Base-by-base conservation (phyloP, 176 grass and related monocot genomes). In the Rhynchospora tenuis region DNA sequence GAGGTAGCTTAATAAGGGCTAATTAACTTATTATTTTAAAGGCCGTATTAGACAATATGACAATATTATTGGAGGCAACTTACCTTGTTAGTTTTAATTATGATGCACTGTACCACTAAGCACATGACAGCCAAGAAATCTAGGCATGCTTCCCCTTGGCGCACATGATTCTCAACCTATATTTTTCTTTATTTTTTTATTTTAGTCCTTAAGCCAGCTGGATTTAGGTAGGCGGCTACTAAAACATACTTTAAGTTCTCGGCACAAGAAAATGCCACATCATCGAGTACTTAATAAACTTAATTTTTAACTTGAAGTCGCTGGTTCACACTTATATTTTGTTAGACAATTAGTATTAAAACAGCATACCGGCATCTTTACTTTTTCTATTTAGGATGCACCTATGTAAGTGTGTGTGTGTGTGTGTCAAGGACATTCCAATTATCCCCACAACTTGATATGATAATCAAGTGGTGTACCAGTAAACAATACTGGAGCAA, bases 111-210 rank as follows among this genome's bases (percentile, higher is more conserved):
- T 67, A 66, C 62, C 66, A 52, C 14, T 65, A 19, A 48, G 59
- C 80, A 82, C 80, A 82, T 82, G 80, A 67, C 80, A 82, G 59
- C 80, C 80, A 82, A 50, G 80, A 82, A 82, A 82, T 48, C 80
- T 64, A 82, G 80, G 80, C 80, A 66, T 82, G 80, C 80, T 82
- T 64, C 59, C 44, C 60, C 56, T 64, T 64, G 59, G 19, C 14
- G 44, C 80, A 82, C 80, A 82, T 82, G 59, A 66, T 64, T 63
- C 73, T 76, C 50, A 76, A 76, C 48, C 12, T 27, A 22, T 51
- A 74, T 74, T 27, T 51, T 15, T 74, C 26, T 81, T 11, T 28
- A 54, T 31, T 26, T 45, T 48, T 9, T 65, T 81, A 63, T 50
- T 81, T 65, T 81, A 65, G 11, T 81, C 7, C 8, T 60, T 81